phyloP scores from a whole-genome alignment of 306 rosid genomes.

The Echinosophora koreensis region DNA sequence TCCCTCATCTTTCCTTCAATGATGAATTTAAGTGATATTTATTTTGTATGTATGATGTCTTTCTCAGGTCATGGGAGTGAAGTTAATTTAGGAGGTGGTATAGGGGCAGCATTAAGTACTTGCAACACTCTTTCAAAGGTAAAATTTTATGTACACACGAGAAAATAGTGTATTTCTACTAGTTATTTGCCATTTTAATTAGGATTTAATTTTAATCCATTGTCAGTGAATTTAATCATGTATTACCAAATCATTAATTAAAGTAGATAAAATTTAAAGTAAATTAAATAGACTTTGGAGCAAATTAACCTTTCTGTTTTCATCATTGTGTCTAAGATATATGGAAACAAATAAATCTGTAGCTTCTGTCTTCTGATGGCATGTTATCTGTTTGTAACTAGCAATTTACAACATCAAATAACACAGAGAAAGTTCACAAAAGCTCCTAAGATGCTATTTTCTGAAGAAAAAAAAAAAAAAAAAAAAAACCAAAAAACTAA shows the following conservation, averaged over 20 bases:
- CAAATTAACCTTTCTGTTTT: constrained; percentile 6
- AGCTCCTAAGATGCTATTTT: background rate
- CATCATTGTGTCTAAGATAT: background rate
- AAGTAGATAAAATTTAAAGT: background rate
- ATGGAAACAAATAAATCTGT: constrained; percentile 16
- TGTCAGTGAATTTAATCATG: background rate
- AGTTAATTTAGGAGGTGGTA: constrained; percentile 44
- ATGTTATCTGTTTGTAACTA: background rate
- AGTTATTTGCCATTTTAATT: background rate
- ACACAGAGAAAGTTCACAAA: constrained; percentile 14
- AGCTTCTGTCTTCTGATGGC: constrained; percentile 20
- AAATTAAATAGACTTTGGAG: background rate
- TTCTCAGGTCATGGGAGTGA: constrained; percentile 57
- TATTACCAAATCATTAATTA: background rate
- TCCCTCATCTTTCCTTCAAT: background rate
- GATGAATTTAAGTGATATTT: background rate
- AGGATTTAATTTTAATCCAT: background rate
- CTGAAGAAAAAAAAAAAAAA: background rate
- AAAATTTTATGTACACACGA: background rate
- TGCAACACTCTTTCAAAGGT: constrained; percentile 49
- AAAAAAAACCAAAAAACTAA: background rate
- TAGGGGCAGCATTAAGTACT: constrained; percentile 46
- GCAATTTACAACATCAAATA: background rate
- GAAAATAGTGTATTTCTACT: background rate
- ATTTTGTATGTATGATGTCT: constrained; percentile 18